These are phyloP conservation scores for Diutina rugosa DNA, from an alignment of 1,139 yeast species.

Conservation along the genomic window DNA sequence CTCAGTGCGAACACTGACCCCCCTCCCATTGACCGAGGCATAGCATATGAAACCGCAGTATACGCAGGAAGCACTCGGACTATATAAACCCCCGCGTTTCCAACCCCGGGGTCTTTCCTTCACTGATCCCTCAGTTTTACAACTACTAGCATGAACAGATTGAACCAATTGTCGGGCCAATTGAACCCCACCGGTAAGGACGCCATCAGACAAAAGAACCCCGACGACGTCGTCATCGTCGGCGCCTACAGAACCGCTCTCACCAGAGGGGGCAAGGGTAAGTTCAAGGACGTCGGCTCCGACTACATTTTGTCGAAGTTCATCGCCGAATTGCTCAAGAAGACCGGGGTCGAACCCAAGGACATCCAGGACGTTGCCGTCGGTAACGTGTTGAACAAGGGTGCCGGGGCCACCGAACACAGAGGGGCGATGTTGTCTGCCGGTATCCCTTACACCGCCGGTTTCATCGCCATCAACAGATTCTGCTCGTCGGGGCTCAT, in stretches of 20 bases:
- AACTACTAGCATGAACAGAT: slow-evolving; percentile 38
- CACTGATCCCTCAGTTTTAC: neutral
- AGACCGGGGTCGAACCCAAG: slow-evolving; percentile 48
- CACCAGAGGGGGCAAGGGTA: slow-evolving; percentile 77
- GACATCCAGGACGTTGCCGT: slow-evolving; percentile 72
- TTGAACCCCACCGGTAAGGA: slow-evolving; percentile 34
- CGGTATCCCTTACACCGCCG: slow-evolving; percentile 42
- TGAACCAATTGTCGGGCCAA: slow-evolving; percentile 47
- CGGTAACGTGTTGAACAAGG: slow-evolving; percentile 82
- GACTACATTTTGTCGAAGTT: slow-evolving; percentile 63
- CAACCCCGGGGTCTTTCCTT: neutral
- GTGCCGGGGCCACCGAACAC: slow-evolving; percentile 89
- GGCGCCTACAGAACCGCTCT: slow-evolving; percentile 85
- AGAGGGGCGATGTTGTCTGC: slow-evolving; percentile 56
- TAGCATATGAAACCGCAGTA: neutral
- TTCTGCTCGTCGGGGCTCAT: slow-evolving; percentile 92
- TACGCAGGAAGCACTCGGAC: neutral
- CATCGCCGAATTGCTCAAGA: slow-evolving; percentile 46
- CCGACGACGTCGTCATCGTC: slow-evolving; percentile 63
- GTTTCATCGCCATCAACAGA: slow-evolving; percentile 77
- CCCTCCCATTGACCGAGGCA: neutral
- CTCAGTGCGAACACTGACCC: neutral
- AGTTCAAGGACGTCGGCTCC: slow-evolving; percentile 61
- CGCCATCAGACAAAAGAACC: slow-evolving; percentile 40
- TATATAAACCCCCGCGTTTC: neutral